A percentile compares a stretch with the other conserved stretches of the same genome.
These are phyloP conservation scores for Neltuma alba DNA, from an alignment of 306 rosid genomes.

Conservation along the genomic window DNA sequence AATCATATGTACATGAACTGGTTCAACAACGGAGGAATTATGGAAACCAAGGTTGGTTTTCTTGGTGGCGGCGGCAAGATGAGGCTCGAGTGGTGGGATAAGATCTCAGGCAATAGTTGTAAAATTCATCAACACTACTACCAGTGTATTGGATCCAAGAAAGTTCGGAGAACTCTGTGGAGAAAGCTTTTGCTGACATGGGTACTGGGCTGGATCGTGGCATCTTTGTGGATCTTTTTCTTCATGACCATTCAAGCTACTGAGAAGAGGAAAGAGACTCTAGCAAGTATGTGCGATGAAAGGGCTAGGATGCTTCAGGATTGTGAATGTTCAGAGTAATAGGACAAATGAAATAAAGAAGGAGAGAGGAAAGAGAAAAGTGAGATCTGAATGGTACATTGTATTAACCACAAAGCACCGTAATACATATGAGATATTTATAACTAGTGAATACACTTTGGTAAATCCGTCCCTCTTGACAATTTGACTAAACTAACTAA, in stretches of 20 bases:
- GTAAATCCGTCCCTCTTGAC: too few relatives aligned
- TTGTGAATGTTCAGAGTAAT: too few relatives aligned
- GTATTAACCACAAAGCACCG: too few relatives aligned
- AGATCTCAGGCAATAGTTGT: conserved; percentile 44
- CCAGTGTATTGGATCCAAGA: conserved; percentile 64
- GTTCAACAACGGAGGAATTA: conserved; percentile 57
- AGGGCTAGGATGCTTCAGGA: conserved; percentile 97
- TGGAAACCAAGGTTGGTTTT: conserved; percentile 67
- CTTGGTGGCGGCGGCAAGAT: conserved; percentile 52
- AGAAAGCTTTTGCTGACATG: conserved; percentile 62
- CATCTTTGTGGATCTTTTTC: conserved; percentile 61
- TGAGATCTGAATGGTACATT: too few relatives aligned
- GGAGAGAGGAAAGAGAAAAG: too few relatives aligned
- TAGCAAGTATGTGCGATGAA: conserved; percentile 95
- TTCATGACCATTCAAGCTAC: conserved; percentile 65
- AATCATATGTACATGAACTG: conserved; percentile 72
- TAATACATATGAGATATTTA: too few relatives aligned
- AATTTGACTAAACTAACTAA: too few relatives aligned
- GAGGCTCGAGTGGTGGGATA: conserved; percentile 77
- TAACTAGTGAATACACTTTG: too few relatives aligned
- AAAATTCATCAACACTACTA: conserved; percentile 57
- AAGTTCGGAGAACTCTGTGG: conserved; percentile 55
- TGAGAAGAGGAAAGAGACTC: conserved; percentile 88
- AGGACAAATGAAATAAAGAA: too few relatives aligned
- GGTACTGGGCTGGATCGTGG: conserved; percentile 65